phyloP scores from a whole-genome alignment of 2,329 filamentous ascomycete species.

The Colletotrichum endophyticum region DNA sequence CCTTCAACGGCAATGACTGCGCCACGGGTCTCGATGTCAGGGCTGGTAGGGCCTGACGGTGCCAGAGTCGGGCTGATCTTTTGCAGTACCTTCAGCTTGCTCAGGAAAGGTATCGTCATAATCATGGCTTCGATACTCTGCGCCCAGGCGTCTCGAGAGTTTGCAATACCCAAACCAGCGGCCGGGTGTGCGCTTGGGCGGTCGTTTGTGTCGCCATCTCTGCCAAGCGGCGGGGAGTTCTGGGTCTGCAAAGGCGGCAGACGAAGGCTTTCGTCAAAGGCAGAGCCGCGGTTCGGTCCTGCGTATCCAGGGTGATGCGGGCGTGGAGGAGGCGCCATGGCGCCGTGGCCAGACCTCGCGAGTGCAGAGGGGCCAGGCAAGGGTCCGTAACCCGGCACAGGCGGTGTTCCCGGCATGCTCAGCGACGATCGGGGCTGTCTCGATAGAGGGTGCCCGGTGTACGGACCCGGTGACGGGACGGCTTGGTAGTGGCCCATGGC shows the following conservation, averaged over 20 bases:
- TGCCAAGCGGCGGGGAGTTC: slow-evolving; percentile 26
- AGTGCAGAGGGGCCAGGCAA: slow-evolving; percentile 25
- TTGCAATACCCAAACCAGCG: slow-evolving; percentile 28
- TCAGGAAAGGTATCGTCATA: slow-evolving; percentile 74
- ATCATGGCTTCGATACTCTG: slow-evolving; percentile 70
- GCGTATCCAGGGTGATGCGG: slow-evolving; percentile 41
- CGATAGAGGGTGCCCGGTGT: slow-evolving; percentile 5
- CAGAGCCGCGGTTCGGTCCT: slow-evolving; percentile 32
- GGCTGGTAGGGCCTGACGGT: slow-evolving; percentile 29
- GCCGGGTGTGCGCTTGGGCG: slow-evolving; percentile 24
- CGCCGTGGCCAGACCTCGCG: slow-evolving; percentile 27
- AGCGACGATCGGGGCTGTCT: slow-evolving; percentile 21
- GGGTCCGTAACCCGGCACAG: slow-evolving; percentile 28
- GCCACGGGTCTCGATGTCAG: slow-evolving; percentile 61
- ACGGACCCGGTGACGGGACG: slow-evolving; percentile 18
- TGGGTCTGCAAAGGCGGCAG: slow-evolving; percentile 59
- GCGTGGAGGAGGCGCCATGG: slow-evolving; percentile 62
- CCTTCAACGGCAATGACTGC: slow-evolving; percentile 86
- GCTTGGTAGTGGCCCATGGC: slow-evolving; percentile 39
- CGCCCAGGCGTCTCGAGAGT: slow-evolving; percentile 36
- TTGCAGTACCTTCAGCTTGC: slow-evolving; percentile 78
- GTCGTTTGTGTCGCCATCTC: slow-evolving; percentile 11
- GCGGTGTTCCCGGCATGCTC: slow-evolving; percentile 27
- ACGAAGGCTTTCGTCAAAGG: slow-evolving; percentile 58
- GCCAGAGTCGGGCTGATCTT: slow-evolving; percentile 75